Evolutionary conservation across 345 rosid species (phyloP), one percentile per base, ranked within the genome.

Genomic region (Salix koriyanagi): DNA sequence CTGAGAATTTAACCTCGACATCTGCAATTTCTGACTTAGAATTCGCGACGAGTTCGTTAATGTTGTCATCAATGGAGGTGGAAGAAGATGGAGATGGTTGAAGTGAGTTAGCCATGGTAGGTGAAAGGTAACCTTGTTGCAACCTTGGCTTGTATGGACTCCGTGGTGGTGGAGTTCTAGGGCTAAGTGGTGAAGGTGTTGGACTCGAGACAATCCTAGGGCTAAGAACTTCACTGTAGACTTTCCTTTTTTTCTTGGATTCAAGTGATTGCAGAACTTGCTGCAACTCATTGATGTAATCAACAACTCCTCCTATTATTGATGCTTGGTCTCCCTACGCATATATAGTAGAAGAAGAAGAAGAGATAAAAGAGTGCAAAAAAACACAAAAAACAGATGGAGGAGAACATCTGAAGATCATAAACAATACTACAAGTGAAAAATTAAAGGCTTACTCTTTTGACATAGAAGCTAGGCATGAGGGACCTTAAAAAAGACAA

Each of bases 381-480:
- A 72, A 7, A 16, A 61, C 25, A 11, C 23, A 7, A 8, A 3
- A 42, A 6, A 46, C 25, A 46, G 70, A 41, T 26, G n/a, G 42
- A 26, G 26, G 5, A 65, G 18, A 58, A 58, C 64, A 58, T n/a
- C 64, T 9, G n/a, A 58, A 23, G 64, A n/a, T 4, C 5, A 42
- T 0, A 21, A 41, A 25, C 6, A 58, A 26, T 2, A 72, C 5
- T 66, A 11, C 2, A 32, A 66, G n/a, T 60, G 52, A 39, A 23
- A 56, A 56, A n/a, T 12, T 32, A 32, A 32, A 32, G 34, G 34
- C 86, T 80, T 84, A 94, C 99, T 78, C 99, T 89, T 83, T 96
- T 96, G 88, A 96, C 97, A 79, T 96, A 94, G 92, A 96, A 96
- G 83, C 96, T 87, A 81, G 99, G 99, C 98, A 92, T 94, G 52